Percentiles rank a stretch among this genome's conserved stretches.
These are phyloP conservation scores for Saposhnikovia divaricata DNA, from an alignment of 129 eudicot genomes.

Conservation along the genomic window DNA sequence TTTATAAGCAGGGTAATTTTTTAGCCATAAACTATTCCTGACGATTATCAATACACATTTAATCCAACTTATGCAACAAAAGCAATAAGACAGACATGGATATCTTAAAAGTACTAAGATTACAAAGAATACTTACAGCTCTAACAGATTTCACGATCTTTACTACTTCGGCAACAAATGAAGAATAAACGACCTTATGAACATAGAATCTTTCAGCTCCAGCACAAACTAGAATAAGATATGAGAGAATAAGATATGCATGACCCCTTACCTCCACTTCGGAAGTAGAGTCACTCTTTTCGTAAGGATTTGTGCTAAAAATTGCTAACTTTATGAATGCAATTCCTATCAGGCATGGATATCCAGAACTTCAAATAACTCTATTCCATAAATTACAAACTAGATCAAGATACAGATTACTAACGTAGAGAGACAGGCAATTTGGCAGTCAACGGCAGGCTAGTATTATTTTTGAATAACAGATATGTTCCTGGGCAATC, in stretches of 20 bases:
- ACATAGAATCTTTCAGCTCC: slow-evolving; percentile 99
- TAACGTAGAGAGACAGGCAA: no score
- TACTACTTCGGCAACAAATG: slow-evolving; percentile 81
- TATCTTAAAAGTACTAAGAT: not conserved
- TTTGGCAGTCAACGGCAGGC: no score
- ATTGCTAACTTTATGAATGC: no score
- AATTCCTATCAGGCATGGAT: no score
- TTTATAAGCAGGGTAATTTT: not conserved
- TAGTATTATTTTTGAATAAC: not conserved
- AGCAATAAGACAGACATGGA: not conserved
- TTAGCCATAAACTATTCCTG: not conserved
- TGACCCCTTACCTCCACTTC: no score
- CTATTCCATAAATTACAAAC: no score
- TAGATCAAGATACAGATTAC: no score
- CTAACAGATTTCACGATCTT: slow-evolving; percentile 86
- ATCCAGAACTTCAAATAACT: no score
- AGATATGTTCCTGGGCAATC: not conserved
- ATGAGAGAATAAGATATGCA: no score
- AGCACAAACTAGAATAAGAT: slow-evolving; percentile 49
- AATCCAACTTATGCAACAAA: not conserved
- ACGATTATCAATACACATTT: not conserved
- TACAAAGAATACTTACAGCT: slow-evolving; percentile 50
- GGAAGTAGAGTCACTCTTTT: no score
- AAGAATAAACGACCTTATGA: slow-evolving; percentile 60
- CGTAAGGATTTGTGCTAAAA: no score